Conservation (phyloP, 2,329 filamentous ascomycete species). For the Colletotrichum siamense region DNA sequence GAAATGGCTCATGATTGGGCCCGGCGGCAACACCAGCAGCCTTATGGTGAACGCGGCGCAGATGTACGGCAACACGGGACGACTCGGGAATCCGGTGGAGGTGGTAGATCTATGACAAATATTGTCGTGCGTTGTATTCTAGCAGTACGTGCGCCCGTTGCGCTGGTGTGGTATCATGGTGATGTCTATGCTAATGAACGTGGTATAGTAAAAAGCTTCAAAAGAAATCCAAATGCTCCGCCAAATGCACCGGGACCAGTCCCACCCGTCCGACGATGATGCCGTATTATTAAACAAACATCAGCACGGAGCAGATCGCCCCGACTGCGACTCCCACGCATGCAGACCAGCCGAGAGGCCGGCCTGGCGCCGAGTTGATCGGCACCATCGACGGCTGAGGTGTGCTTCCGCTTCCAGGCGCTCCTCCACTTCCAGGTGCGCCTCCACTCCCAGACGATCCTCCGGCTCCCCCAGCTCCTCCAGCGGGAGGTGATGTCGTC, state of each 20-base stretch:
- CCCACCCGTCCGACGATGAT: not conserved
- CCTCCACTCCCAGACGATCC: not conserved
- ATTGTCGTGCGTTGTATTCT: not conserved
- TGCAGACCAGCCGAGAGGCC: not conserved
- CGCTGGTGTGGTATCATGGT: constrained; percentile 22
- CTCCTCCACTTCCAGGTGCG: not conserved
- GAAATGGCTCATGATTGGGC: constrained; percentile 63
- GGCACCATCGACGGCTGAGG: not conserved
- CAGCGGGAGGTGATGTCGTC: not conserved
- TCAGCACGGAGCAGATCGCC: not conserved
- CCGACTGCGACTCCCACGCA: constrained; percentile 4
- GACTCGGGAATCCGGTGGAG: constrained; percentile 44
- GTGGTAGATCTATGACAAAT: constrained; percentile 37
- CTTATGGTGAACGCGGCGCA: constrained; percentile 64
- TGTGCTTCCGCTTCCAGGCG: not conserved
- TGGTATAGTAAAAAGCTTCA: not conserved
- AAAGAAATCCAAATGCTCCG: constrained; percentile 7
- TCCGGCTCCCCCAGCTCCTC: not conserved
- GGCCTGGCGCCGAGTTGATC: not conserved
- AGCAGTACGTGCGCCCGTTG: constrained; percentile 19
- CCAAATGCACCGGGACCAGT: constrained; percentile 14
- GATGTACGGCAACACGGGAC: constrained; percentile 59
- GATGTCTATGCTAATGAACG: constrained; percentile 21
- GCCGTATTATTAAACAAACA: not conserved
- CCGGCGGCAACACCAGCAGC: constrained; percentile 53